phyloP scores from a whole-genome alignment of 768 basidiomycete genomes.

The Russula ochroleuca region DNA sequence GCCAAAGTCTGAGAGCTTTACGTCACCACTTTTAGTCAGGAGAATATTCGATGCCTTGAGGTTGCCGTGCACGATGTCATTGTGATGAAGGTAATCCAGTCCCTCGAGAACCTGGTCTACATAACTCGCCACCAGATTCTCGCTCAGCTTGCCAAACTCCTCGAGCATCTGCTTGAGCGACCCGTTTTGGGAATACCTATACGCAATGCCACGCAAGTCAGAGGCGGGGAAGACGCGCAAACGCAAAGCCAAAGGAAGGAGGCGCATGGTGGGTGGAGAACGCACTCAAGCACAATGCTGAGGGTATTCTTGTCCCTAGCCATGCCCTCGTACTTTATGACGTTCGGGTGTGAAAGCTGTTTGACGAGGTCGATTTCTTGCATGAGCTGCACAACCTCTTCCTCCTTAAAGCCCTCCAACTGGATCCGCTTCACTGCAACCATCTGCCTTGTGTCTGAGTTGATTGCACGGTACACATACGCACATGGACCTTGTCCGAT shows the following conservation, averaged over 20 bases:
- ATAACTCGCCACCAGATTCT: not conserved
- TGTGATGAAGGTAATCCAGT: not conserved
- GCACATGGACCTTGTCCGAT: not conserved
- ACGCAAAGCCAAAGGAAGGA: not conserved
- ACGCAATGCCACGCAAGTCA: not conserved
- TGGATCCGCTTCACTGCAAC: not conserved
- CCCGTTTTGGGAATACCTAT: not conserved
- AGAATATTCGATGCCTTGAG: not conserved
- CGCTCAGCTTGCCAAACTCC: not conserved
- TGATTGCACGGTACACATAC: not conserved
- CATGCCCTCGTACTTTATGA: not conserved
- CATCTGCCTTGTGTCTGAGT: not conserved
- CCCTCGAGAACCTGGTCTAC: not conserved
- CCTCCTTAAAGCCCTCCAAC: not conserved
- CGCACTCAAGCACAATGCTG: not conserved
- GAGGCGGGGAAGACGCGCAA: not conserved
- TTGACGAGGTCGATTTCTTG: not conserved
- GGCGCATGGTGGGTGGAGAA: not conserved
- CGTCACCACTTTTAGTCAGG: not conserved
- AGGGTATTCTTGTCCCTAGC: not conserved
- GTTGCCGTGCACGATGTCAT: not conserved
- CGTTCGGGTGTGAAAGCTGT: not conserved
- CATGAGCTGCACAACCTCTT: not conserved
- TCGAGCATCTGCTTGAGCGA: not conserved
- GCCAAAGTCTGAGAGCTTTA: not conserved